Conservation (phyloP, 805 yeast genomes). For the Kockiozyma suomiensis region DNA sequence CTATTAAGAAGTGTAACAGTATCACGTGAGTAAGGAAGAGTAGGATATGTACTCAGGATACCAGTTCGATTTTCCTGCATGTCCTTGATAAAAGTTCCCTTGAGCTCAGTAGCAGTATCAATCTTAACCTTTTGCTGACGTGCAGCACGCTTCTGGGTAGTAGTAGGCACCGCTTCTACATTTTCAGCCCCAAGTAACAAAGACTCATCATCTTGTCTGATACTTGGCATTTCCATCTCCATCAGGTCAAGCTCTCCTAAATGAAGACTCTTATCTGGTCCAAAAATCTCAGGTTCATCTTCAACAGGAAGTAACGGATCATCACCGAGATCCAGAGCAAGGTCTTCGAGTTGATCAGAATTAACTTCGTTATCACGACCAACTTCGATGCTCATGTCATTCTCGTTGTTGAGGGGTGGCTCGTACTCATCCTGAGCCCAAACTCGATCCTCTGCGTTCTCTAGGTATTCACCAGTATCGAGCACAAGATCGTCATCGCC, state of each 20-base stretch:
- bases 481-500: conserved; percentile 55
- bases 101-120: conserved; percentile 52
- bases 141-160: conserved; percentile 32
- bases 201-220: conserved; percentile 14
- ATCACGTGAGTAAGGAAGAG: conserved; percentile 27
- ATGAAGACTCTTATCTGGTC: conserved; percentile 2
- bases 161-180: conserved; percentile 10
- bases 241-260: conserved; percentile 16
- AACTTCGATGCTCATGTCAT: conserved; percentile 47
- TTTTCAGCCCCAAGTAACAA: conserved; percentile 7
- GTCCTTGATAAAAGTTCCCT: conserved; percentile 46
- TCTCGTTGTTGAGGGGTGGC: conserved; percentile 9
- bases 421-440: conserved; percentile 1
- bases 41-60: conserved; percentile 24
- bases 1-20: conserved; percentile 16
- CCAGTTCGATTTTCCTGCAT: conserved; percentile 41
- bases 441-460: conserved; percentile 34
- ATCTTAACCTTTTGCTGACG: conserved; percentile 48
- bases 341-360: conserved; percentile 21
- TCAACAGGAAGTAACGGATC: background rate
- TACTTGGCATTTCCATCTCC: conserved; percentile 29
- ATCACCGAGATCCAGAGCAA: conserved; percentile 18
- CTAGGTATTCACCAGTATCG: conserved; percentile 48
- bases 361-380: conserved; percentile 38
- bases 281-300: conserved; percentile 5